Evolutionary conservation across 2,329 filamentous ascomycete species (phyloP).

Genomic region (Ceratocystis smalleyi): DNA sequence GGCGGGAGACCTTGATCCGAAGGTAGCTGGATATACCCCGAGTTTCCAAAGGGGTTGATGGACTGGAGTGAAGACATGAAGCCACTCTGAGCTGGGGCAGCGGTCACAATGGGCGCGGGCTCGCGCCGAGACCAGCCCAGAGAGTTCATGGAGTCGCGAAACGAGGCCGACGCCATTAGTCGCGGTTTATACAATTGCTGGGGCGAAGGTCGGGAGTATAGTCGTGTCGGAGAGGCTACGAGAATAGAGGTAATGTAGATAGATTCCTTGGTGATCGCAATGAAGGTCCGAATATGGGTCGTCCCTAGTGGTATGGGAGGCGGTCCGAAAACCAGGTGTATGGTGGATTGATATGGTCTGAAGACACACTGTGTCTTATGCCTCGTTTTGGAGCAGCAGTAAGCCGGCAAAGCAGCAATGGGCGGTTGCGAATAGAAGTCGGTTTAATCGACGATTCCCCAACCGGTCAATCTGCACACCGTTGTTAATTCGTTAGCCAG

Average conservation of each 20-base stretch:
- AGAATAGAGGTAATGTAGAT: neutral
- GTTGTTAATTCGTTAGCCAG: too few species aligned
- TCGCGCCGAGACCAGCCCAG: conserved; percentile 86
- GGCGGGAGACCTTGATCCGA: conserved; percentile 24
- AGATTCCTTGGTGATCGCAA: too few species aligned
- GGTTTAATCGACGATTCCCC: too few species aligned
- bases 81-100: conserved; percentile 48
- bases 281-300: too few species aligned
- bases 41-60: conserved; percentile 71
- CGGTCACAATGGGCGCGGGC: conserved; percentile 59
- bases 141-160: conserved; percentile 88
- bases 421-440: too few species aligned
- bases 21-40: conserved; percentile 81
- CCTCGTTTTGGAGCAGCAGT: too few species aligned
- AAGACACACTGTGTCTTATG: too few species aligned
- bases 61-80: conserved; percentile 69
- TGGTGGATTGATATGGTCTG: too few species aligned
- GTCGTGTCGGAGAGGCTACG: neutral
- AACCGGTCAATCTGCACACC: too few species aligned
- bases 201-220: neutral
- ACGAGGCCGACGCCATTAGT: conserved; percentile 69
- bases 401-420: too few species aligned
- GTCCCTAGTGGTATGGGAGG: too few species aligned
- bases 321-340: too few species aligned
- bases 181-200: conserved; percentile 15